Conservation (phyloP, 345 rosid genomes). For the Mallotus nudiflorus region DNA sequence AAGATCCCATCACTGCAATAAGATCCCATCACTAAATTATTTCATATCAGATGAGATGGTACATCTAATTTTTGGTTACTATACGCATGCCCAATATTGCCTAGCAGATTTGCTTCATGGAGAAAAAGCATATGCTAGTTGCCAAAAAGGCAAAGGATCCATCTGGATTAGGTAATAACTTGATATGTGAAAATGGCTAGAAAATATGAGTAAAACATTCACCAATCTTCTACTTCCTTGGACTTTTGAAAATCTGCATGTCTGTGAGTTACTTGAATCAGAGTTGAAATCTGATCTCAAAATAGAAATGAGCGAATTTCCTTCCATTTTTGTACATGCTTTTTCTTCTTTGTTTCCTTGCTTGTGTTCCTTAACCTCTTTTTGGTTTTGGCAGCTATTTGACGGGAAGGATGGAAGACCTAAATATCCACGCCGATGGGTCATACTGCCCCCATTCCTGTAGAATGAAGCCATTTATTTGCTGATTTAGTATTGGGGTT, state of each 20-base stretch:
- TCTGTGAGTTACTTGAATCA: too few relatives aligned
- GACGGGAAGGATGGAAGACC: constrained; percentile 95
- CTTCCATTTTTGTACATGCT: background rate
- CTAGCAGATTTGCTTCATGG: constrained; percentile 1
- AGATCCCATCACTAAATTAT: background rate
- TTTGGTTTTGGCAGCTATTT: constrained; percentile 58
- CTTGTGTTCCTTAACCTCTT: background rate
- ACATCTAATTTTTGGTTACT: too few relatives aligned
- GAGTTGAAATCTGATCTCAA: too few relatives aligned
- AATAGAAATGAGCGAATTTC: background rate
- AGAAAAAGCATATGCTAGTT: background rate
- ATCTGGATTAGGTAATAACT: background rate
- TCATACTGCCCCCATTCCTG: constrained; percentile 89
- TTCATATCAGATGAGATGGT: background rate
- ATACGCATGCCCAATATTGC: background rate
- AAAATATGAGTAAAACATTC: too few relatives aligned
- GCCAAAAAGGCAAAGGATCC: background rate
- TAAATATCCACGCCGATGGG: constrained; percentile 90
- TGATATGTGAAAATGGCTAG: background rate
- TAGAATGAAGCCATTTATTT: constrained; percentile 24
- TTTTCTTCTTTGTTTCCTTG: background rate
- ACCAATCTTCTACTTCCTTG: too few relatives aligned
- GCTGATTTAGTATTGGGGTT: constrained; percentile 7
- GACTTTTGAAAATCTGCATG: too few relatives aligned
- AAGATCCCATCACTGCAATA: background rate